Evolutionary conservation across 352 stramenopile genomes (phyloP).

Genomic region (Globisporangium echinulatum): DNA sequence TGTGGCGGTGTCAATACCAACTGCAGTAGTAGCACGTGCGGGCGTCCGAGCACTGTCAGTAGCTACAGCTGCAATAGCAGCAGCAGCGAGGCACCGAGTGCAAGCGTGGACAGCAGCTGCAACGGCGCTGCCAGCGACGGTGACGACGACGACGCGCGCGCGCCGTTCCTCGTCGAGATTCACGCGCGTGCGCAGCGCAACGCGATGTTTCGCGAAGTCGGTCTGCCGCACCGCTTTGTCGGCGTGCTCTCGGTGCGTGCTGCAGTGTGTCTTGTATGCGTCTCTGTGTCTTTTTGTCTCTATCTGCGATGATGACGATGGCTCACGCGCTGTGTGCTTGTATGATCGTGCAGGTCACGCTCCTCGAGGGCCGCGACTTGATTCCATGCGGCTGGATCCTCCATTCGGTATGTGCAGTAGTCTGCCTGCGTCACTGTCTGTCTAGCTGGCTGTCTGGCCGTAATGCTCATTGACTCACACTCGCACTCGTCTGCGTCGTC

Average conservation of each 20-base stretch:
- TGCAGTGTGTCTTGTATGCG: neutral
- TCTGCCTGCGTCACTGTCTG: neutral
- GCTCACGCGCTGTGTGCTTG: neutral
- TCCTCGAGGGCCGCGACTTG: slow-evolving; percentile 68
- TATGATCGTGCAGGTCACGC: slow-evolving; percentile 25
- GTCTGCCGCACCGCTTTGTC: slow-evolving; percentile 69
- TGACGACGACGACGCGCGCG: slow-evolving; percentile 33
- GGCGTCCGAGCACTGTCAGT: too few relatives aligned
- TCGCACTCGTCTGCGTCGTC: neutral
- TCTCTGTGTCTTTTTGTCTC: too few relatives aligned
- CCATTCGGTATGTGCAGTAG: slow-evolving; percentile 29
- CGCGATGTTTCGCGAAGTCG: slow-evolving; percentile 69
- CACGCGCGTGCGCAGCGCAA: slow-evolving; percentile 73
- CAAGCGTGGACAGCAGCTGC: neutral
- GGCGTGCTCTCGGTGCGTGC: slow-evolving; percentile 44
- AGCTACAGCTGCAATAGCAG: neutral
- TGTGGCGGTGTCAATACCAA: neutral
- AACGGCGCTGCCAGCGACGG: neutral
- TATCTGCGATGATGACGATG: neutral
- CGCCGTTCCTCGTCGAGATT: slow-evolving; percentile 57
- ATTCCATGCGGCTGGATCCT: slow-evolving; percentile 61
- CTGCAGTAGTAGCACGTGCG: neutral
- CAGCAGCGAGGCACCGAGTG: neutral
- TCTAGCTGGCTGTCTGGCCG: neutral
- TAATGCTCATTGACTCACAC: neutral